phyloP scores from a whole-genome alignment of 768 basidiomycete species.

The Melanogaster broomeanus region DNA sequence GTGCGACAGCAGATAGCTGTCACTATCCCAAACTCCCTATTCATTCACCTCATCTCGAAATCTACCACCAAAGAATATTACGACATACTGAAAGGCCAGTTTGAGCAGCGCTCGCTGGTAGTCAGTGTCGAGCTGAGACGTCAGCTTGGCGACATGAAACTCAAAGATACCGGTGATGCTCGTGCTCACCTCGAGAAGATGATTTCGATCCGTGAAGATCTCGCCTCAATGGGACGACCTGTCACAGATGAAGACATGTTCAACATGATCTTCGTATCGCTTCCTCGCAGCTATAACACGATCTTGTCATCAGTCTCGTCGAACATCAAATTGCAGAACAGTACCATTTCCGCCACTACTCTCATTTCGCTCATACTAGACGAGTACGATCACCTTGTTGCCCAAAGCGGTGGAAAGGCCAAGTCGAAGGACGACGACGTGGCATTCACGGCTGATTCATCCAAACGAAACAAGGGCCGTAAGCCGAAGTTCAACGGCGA shows the following conservation, averaged over 20 bases:
- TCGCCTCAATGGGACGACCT: conserved; percentile 33
- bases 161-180: conserved; percentile 33
- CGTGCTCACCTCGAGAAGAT: conserved; percentile 33
- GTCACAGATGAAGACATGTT: conserved; percentile 33
- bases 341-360: neutral
- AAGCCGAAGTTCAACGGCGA: neutral
- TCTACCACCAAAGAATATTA: conserved; percentile 24
- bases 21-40: neutral
- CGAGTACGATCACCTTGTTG: conserved; percentile 13
- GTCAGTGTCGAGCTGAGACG: neutral
- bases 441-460: neutral
- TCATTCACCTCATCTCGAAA: neutral
- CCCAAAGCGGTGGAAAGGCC: neutral
- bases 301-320: conserved; percentile 23
- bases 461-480: neutral
- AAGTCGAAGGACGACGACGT: neutral
- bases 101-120: neutral
- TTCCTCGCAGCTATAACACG: conserved; percentile 36
- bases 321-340: neutral
- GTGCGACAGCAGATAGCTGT: conserved; percentile 13
- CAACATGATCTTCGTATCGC: conserved; percentile 35
- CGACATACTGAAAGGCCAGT: neutral
- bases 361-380: conserved; percentile 9
- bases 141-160: conserved; percentile 3
- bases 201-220: conserved; percentile 29